Evolutionary conservation across 495 filamentous ascomycete genomes (phyloP), one percentile per base, ranked within the genome.

Genomic region (Bacidia gigantensis): DNA sequence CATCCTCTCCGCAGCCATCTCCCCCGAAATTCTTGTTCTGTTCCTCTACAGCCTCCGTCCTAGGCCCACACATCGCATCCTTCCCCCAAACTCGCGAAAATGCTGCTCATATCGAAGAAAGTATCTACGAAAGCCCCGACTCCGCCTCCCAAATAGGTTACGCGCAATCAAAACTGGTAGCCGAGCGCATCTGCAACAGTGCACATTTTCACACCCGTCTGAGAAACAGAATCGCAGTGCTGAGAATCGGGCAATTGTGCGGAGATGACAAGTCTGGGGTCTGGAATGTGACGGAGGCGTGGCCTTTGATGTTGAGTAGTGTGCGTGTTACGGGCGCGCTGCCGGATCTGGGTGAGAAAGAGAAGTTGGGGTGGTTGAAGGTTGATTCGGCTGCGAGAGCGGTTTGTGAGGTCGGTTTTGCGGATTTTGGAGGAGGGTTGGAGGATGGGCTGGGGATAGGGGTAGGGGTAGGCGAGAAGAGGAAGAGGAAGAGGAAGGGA

Each of bases 271-370:
- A 59, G 21, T 54, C 61, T 26, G 80, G 79, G 1, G 68, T 80
- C 42, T 84, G 81, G 81, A 84, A 81, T 56, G 59, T 66, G 26
- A 75, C 66, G 1, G 81, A 84, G 58, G 80, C 78, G 3, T 83
- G 79, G 67, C 78, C 81, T 12, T 59, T 81, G 52, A 75, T 83
- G 67, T 57, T 83, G 7, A 70, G 69, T 29, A 70, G 64, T 0
- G 67, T 70, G 11, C 58, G 56, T 11, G 61, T 74, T 0, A 69
- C 74, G 12, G 68, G 69, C 0, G 70, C 68, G 43, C 64, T 85
- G 0, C 81, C 81, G 0, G 57, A 65, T 14, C 64, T 85, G 0
- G 43, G 43, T 12, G 57, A 71, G 2, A 70, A 78, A 38, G 58
- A 69, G 23, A 51, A 47, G 1, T 59, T 79, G 17, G 67, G 64